Percentiles rank a stretch among this genome's conserved stretches.
Conservation (phyloP, 1,139 yeast species). For the Blastobotrys elegans region DNA sequence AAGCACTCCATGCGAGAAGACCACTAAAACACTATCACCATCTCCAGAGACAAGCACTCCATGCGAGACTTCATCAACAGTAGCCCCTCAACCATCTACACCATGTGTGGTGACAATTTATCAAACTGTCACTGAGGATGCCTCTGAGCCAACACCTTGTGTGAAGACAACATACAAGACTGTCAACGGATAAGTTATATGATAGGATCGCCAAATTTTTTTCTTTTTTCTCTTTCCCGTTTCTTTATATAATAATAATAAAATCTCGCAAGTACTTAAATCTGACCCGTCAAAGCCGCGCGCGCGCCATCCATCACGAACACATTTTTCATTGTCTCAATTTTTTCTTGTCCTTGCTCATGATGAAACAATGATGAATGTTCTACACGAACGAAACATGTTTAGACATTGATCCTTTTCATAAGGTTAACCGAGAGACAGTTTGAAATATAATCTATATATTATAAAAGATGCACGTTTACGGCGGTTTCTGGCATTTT, state of each 20-base stretch:
- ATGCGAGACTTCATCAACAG: background rate
- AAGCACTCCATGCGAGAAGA: background rate
- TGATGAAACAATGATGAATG: too few species aligned
- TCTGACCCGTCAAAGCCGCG: too few species aligned
- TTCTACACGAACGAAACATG: too few species aligned
- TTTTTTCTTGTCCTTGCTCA: too few species aligned
- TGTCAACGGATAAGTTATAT: background rate
- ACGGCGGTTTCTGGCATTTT: too few species aligned
- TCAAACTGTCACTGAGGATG: background rate
- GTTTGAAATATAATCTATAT: too few species aligned
- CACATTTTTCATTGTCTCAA: too few species aligned
- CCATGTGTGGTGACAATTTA: background rate
- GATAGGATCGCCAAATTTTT: background rate
- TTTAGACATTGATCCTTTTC: too few species aligned
- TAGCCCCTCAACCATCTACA: background rate
- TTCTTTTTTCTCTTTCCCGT: background rate
- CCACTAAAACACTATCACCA: background rate
- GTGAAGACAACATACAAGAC: background rate
- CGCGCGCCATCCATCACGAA: too few species aligned
- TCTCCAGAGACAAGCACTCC: background rate
- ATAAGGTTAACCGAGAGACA: too few species aligned
- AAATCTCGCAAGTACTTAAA: too few species aligned
- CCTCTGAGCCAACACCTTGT: background rate
- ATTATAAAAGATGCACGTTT: too few species aligned
- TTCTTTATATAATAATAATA: background rate